Conservation (phyloP, 352 stramenopile species). For the Pythium guiyangense region DNA sequence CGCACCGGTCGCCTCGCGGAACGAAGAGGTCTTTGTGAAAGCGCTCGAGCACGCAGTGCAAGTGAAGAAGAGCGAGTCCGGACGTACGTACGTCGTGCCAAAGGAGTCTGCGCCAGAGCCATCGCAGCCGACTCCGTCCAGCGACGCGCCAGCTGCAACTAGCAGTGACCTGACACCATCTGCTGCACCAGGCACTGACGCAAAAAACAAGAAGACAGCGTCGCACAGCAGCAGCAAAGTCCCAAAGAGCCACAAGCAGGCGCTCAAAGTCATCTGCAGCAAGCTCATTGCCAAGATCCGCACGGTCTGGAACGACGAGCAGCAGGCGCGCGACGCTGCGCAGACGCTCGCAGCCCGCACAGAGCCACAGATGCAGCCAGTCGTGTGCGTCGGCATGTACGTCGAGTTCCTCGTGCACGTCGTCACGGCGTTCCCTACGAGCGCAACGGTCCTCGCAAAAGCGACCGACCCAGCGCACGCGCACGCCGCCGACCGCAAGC, state of each 20-base stretch:
- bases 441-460: slow-evolving; percentile 63
- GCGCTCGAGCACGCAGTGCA: slow-evolving; percentile 62
- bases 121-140: neutral
- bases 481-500: slow-evolving; percentile 17
- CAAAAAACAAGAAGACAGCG: slow-evolving; percentile 20
- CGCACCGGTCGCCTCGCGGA: slow-evolving; percentile 57
- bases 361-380: slow-evolving; percentile 8
- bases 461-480: slow-evolving; percentile 36
- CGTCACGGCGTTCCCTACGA: slow-evolving; percentile 62
- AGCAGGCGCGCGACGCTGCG: slow-evolving; percentile 17
- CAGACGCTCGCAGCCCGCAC: slow-evolving; percentile 9
- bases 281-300: slow-evolving; percentile 64
- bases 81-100: slow-evolving; percentile 69
- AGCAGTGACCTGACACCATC: neutral
- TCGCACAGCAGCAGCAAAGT: slow-evolving; percentile 25
- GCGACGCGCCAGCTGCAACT: slow-evolving; percentile 3
- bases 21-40: slow-evolving; percentile 73
- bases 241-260: slow-evolving; percentile 63
- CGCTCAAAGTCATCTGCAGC: slow-evolving; percentile 49
- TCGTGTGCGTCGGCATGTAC: slow-evolving; percentile 61
- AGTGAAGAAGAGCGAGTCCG: slow-evolving; percentile 79
- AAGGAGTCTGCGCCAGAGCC: slow-evolving; percentile 13
- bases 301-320: slow-evolving; percentile 51
- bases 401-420: slow-evolving; percentile 71
- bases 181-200: slow-evolving; percentile 8